Percentiles rank a stretch among this genome's conserved stretches.
phyloP scores from a whole-genome alignment of 208 protist species.

The Trypanosoma congolense region DNA sequence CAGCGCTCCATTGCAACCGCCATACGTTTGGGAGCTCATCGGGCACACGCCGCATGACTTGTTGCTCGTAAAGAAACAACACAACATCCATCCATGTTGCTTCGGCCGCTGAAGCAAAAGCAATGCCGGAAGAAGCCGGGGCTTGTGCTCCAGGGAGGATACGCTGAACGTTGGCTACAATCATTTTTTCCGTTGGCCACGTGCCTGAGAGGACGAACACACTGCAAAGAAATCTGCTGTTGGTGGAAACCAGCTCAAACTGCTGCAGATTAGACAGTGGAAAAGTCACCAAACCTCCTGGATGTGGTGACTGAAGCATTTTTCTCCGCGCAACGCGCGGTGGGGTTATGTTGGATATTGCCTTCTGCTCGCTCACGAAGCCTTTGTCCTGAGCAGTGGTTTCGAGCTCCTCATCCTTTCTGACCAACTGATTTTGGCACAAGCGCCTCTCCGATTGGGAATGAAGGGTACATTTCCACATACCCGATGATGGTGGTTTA shows the following conservation, averaged over 20 bases:
- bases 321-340: neutral
- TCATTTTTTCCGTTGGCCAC: conserved; percentile 3
- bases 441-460: neutral
- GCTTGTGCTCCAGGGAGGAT: neutral
- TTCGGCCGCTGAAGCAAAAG: conserved; percentile 15
- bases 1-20: conserved; percentile 9
- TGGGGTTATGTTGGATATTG: too few relatives aligned
- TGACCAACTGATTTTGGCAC: neutral
- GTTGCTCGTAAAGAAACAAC: conserved; percentile 1
- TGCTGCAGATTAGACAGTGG: neutral
- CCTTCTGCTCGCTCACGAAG: too few relatives aligned
- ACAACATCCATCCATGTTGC: conserved; percentile 22
- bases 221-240: conserved; percentile 18
- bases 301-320: neutral
- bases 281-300: neutral
- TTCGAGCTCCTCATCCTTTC: too few relatives aligned
- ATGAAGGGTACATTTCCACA: conserved; percentile 23
- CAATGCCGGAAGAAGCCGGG: conserved; percentile 1
- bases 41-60: neutral
- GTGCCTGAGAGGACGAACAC: neutral
- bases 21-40: conserved; percentile 1
- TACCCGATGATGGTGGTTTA: conserved; percentile 17
- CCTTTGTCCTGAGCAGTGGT: too few relatives aligned
- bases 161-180: conserved; percentile 6
- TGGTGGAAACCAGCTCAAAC: conserved; percentile 19